A percentile compares a stretch with the other conserved stretches of the same genome.
Evolutionary conservation across 1,284 basidiomycete genomes (phyloP).

Genomic region (Bjerkandera adusta): DNA sequence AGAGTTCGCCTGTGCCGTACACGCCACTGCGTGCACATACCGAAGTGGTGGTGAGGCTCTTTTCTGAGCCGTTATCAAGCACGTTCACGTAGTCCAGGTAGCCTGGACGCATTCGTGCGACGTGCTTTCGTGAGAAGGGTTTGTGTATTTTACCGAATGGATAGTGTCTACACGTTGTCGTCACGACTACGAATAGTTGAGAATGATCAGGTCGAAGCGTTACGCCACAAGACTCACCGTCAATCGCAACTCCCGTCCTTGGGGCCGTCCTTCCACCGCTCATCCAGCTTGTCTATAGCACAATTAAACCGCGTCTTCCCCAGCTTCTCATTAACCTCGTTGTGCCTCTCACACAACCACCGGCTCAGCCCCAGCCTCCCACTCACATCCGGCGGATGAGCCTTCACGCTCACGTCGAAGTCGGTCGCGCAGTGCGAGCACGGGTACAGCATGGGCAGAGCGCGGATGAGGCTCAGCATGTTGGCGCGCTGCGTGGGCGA

Average conservation of each 20-base stretch:
- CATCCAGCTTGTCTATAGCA: slow-evolving; percentile 59
- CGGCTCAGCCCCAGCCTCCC: slow-evolving; percentile 65
- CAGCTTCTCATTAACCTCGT: slow-evolving; percentile 84
- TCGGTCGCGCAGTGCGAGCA: slow-evolving; percentile 84
- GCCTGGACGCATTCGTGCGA: too few relatives aligned
- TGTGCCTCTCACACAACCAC: slow-evolving; percentile 92
- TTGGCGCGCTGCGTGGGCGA: slow-evolving; percentile 69
- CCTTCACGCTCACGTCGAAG: slow-evolving; percentile 66
- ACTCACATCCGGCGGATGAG: slow-evolving; percentile 72
- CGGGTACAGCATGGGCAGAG: slow-evolving; percentile 83
- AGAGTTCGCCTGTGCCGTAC: too few relatives aligned
- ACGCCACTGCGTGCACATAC: too few relatives aligned
- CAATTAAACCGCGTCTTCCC: slow-evolving; percentile 87
- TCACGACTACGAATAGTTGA: too few relatives aligned
- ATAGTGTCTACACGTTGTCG: too few relatives aligned
- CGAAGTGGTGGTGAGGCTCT: too few relatives aligned
- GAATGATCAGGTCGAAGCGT: too few relatives aligned
- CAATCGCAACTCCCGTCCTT: slow-evolving; percentile 85
- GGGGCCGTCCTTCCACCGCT: slow-evolving; percentile 91
- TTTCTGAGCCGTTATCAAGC: too few relatives aligned
- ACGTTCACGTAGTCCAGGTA: too few relatives aligned
- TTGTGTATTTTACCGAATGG: too few relatives aligned
- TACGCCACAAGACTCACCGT: too few relatives aligned
- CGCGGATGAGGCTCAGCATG: slow-evolving; percentile 77
- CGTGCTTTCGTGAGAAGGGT: too few relatives aligned